Evolutionary conservation across 805 yeast genomes (phyloP), one percentile per base, ranked within the genome.

Genomic region (Pichia insulana): DNA sequence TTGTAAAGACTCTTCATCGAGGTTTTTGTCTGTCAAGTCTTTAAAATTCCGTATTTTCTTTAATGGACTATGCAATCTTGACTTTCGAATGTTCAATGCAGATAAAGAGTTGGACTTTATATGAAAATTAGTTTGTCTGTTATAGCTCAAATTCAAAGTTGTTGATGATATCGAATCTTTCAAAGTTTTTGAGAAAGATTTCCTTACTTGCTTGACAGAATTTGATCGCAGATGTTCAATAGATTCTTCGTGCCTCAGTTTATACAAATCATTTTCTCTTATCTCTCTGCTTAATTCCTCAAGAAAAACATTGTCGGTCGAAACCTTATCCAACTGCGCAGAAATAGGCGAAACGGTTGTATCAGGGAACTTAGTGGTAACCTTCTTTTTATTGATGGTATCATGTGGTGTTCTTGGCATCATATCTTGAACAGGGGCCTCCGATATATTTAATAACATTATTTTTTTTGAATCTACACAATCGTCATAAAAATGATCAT

Each of bases 51-150:
- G 47, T 17, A 59, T 37, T 30, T 56, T 41, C 38, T 59, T 58
- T 19, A 59, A 39, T 12, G 62, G 62, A 37, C 61, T 56, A 34
- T 44, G 47, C 1, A 59, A 55, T 7, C 39, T 42, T 15, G 48
- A 36, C 28, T 39, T 45, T 16, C 36, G 25, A 3, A 25, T 25
- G 20, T 46, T 32, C 8, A 41, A 19, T 7, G 39, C 40, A n/a
- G 48, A 41, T 15, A 36, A 13, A 15, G 48, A 45, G 32, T 15
- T 36, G 9, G 45, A 42, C 30, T 35, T 42, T 20, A 27, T 13
- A 19, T 42, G 45, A 4, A 20, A 7, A 18, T 25, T 35, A 0
- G 19, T 5, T n/a, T 13, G 30, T 37, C 37, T 42, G n/a, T 9
- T 10, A n/a, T 7, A 7, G 16, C 28, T 17, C 13, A n/a, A 11